Evolutionary conservation across 129 eudicot species (phyloP), one percentile per base, ranked within the genome.

Genomic region (Mikania micrantha): DNA sequence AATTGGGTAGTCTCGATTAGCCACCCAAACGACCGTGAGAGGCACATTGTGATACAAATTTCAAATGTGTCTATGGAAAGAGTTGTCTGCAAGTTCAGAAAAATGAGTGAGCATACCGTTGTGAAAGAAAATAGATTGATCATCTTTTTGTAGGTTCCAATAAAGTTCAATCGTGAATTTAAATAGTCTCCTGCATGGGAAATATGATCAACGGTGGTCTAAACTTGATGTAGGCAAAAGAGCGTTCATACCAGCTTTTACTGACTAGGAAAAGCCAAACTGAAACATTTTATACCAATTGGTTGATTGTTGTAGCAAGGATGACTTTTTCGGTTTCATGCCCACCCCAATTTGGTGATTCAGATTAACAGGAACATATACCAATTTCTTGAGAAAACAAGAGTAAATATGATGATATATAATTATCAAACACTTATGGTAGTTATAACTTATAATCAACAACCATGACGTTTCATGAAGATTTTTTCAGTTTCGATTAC

Each of bases 11-110:
- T 73, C 59, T 59, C 85, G 45, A 59, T 83, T 83, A 7, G 85
- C 88, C 15, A 83, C 82, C 88, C 88, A 84, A 62, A 84, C 85
- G 0, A 80, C 83, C 0, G 85, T 77, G n/a, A 73, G 52, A 3
- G 83, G 80, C 15, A 64, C 76, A 27, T 69, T 70, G 29, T 77
- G 64, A 60, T 77, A 84, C 85, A 80, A 77, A 1, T 22, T 53
- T 74, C 53, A 82, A 70, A 70, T 35, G 65, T 70, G 60, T 78
- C 72, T 21, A 11, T 40, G 0, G 73, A 63, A 63, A 42, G 44
- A 8, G 79, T 15, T 29, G 44, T 45, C 67, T 67, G 74, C 6
- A 75, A 42, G 50, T 58, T 59, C 45, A 67, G 53, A 5, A 42
- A 47, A n/a, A 32, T 4, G 35, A 75, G 22, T 32, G 47, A 24